Evolutionary conservation across 1,284 basidiomycete genomes (phyloP).

Genomic region (Naganishia sp.): DNA sequence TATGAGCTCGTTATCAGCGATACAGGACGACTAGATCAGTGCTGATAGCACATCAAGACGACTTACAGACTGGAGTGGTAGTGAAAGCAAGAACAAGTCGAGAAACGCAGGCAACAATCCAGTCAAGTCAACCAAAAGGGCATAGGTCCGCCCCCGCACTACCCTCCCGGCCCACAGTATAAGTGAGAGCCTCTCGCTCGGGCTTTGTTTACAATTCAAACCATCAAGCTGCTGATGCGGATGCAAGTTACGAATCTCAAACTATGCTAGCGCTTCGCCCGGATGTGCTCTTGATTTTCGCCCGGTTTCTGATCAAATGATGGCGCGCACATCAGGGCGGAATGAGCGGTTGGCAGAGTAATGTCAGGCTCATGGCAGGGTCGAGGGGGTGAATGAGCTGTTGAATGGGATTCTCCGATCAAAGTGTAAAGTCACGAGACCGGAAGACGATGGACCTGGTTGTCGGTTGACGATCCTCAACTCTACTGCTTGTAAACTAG

Average conservation of each 20-base stretch:
- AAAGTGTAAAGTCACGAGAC: background rate
- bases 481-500: no score
- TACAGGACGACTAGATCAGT: background rate
- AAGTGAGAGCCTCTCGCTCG: constrained; percentile 18
- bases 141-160: no score
- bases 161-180: constrained; percentile 3
- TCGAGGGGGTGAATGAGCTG: background rate
- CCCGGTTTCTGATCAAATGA: constrained; percentile 10
- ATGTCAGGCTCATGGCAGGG: constrained; percentile 18
- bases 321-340: background rate
- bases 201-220: constrained; percentile 19
- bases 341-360: background rate
- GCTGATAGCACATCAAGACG: background rate
- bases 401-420: background rate
- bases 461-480: no score
- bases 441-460: background rate
- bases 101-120: no score
- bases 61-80: constrained; percentile 13
- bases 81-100: background rate
- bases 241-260: constrained; percentile 27
- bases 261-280: background rate
- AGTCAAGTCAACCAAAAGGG: no score
- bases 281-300: background rate
- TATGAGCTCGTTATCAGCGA: constrained; percentile 25
- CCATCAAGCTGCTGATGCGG: constrained; percentile 2